Conservation (phyloP, 257 asterid species). For the Solanum dulcamara region DNA sequence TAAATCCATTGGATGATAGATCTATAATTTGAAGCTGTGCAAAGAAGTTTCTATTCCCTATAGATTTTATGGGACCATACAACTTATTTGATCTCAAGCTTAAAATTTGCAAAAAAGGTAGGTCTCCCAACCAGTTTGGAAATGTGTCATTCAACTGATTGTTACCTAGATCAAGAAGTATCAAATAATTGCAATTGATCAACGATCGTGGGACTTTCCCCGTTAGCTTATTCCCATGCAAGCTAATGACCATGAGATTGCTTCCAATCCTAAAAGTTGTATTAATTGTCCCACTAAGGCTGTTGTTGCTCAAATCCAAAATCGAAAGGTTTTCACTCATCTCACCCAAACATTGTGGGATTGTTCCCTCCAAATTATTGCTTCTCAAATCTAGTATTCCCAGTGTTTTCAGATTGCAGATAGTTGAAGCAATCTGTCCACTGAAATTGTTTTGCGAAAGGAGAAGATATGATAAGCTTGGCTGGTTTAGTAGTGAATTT, state of each 20-base stretch:
- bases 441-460: background rate
- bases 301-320: background rate
- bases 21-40: background rate
- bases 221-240: background rate
- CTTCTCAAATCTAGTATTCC: fast-evolving
- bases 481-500: background rate
- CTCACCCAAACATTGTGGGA: background rate
- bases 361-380: background rate
- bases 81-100: background rate
- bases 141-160: background rate
- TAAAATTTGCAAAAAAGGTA: background rate
- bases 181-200: background rate
- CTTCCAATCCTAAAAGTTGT: background rate
- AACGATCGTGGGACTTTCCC: background rate
- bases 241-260: background rate
- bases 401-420: background rate
- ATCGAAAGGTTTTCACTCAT: no score
- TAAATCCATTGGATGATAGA: background rate
- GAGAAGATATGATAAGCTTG: fast-evolving
- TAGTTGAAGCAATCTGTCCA: background rate
- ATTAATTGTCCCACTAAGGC: background rate
- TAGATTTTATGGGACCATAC: background rate
- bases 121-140: background rate
- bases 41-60: background rate
- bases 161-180: background rate